These are phyloP conservation scores for Parathielavia appendiculata DNA, from an alignment of 495 filamentous ascomycete species.

Conservation along the genomic window DNA sequence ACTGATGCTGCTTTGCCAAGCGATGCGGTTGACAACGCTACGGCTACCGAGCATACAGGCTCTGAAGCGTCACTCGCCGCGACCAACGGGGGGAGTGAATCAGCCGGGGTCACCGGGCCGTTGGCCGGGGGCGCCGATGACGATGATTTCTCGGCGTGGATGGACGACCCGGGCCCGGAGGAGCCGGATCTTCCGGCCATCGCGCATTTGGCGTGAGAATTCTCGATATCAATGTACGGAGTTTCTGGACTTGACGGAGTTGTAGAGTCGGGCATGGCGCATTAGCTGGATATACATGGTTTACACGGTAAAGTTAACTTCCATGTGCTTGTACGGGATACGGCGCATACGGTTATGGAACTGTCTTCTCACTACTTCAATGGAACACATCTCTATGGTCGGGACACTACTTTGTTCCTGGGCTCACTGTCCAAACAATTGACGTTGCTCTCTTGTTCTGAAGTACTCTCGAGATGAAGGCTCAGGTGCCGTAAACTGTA, in stretches of 20 bases:
- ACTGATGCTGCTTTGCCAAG: neutral
- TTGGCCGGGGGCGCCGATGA: constrained; percentile 9
- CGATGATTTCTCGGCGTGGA: constrained; percentile 36
- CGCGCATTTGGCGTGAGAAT: neutral
- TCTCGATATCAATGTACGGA: neutral
- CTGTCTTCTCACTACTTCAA: neutral
- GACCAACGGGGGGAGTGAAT: neutral
- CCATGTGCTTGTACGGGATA: neutral
- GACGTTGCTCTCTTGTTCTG: no score
- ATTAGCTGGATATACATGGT: constrained; percentile 10
- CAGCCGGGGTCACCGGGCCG: neutral
- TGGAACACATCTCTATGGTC: neutral
- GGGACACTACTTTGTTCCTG: no score
- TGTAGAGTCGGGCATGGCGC: neutral
- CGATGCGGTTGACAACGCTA: neutral
- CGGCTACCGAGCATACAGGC: neutral
- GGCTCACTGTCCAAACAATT: no score
- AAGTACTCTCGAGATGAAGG: no score
- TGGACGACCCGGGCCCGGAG: constrained; percentile 23
- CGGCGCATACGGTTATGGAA: neutral
- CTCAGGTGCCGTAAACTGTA: no score
- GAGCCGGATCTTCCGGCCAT: constrained; percentile 4
- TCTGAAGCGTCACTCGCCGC: neutral
- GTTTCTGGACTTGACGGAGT: neutral
- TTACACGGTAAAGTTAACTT: neutral